A percentile compares a stretch with the other conserved stretches of the same genome.
These are phyloP conservation scores for Mycena indigotica DNA, from an alignment of 768 basidiomycete genomes.

Conservation along the genomic window DNA sequence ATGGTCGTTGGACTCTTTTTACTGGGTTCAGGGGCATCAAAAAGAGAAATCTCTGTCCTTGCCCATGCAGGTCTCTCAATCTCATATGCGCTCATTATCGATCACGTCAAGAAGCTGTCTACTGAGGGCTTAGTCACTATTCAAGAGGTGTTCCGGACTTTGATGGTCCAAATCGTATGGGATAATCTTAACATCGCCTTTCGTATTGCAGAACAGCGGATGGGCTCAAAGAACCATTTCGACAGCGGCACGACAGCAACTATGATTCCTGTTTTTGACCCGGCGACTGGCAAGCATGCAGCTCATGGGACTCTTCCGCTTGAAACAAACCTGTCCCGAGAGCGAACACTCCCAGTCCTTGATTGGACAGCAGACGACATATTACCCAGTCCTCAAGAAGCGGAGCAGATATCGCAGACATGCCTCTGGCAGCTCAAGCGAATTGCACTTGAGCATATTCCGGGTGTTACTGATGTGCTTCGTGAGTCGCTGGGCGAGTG, in stretches of 20 bases:
- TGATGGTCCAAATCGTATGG: slow-evolving; percentile 26
- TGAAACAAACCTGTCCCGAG: slow-evolving; percentile 1
- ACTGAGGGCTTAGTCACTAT: slow-evolving; percentile 7
- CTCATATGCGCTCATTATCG: background rate
- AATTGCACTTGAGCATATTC: slow-evolving; percentile 12
- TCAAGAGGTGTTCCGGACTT: slow-evolving; percentile 20
- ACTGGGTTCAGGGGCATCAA: slow-evolving; percentile 18
- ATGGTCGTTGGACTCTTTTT: slow-evolving; percentile 18
- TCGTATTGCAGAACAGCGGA: slow-evolving; percentile 26
- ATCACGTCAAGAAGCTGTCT: slow-evolving; percentile 12
- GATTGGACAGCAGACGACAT: background rate
- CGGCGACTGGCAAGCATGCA: slow-evolving; percentile 11
- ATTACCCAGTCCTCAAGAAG: background rate
- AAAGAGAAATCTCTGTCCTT: slow-evolving; percentile 18
- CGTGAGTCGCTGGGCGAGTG: background rate
- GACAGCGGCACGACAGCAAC: slow-evolving; percentile 34
- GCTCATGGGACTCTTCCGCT: slow-evolving; percentile 13
- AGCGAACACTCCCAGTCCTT: background rate
- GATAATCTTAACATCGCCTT: slow-evolving; percentile 36
- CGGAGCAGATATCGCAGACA: background rate
- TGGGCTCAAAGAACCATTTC: slow-evolving; percentile 29
- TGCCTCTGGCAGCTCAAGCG: slow-evolving; percentile 10
- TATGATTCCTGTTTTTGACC: slow-evolving; percentile 23
- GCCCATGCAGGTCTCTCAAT: slow-evolving; percentile 17
- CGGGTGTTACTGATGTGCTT: slow-evolving; percentile 4